These are phyloP conservation scores for Phytophthora pluvialis DNA, from an alignment of 352 stramenopile species.

Conservation along the genomic window DNA sequence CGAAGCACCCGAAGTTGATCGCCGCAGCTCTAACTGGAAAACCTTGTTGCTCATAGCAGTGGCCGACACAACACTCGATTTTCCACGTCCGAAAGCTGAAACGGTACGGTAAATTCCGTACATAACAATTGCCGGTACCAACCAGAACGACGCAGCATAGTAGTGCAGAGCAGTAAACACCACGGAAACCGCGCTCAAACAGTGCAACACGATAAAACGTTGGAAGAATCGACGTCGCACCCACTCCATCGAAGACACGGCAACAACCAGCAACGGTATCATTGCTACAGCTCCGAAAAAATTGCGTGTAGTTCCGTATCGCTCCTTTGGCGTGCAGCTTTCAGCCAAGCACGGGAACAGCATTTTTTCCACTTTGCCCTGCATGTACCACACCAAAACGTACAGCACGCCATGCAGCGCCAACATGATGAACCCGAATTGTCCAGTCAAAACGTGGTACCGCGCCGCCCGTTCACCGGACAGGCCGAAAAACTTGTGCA, in stretches of 20 bases:
- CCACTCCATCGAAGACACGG: conserved; percentile 52
- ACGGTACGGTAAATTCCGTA: conserved; percentile 71
- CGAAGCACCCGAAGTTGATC: conserved; percentile 19
- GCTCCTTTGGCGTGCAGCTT: conserved; percentile 44
- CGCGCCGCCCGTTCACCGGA: conserved; percentile 61
- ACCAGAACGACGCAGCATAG: conserved; percentile 67
- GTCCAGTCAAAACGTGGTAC: conserved; percentile 72
- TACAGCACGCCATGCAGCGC: conserved; percentile 66
- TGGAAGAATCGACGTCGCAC: conserved; percentile 62
- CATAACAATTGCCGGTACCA: conserved; percentile 53
- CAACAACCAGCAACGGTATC: conserved; percentile 45
- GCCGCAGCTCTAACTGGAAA: conserved; percentile 65
- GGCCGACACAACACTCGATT: conserved; percentile 49
- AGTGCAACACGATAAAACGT: conserved; percentile 62
- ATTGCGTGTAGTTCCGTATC: conserved; percentile 67
- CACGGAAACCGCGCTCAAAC: conserved; percentile 56
- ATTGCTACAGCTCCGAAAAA: conserved; percentile 68
- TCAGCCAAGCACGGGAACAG: conserved; percentile 62
- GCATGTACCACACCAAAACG: conserved; percentile 52
- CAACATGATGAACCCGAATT: conserved; percentile 53
- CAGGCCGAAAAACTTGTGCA: conserved; percentile 61
- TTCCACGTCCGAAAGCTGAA: conserved; percentile 50
- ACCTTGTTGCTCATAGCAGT: conserved; percentile 50
- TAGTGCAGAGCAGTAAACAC: conserved; percentile 67
- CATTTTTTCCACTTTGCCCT: conserved; percentile 56